Base-by-base conservation (phyloP, 1,284 basidiomycete genomes). In the Anthracocystis panici-leucophaei region DNA sequence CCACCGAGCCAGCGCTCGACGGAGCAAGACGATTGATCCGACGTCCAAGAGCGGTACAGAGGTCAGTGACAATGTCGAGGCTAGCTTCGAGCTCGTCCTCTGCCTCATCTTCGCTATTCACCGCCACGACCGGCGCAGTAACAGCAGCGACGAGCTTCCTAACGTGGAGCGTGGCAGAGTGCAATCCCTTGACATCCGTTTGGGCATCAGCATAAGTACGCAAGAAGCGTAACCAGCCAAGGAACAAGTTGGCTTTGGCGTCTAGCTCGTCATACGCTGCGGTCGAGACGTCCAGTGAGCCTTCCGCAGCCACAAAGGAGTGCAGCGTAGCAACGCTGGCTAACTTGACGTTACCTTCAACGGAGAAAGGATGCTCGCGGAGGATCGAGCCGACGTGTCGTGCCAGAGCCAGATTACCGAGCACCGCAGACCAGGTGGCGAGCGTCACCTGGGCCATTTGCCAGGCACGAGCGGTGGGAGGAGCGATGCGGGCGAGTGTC, bases 181-280 rank as follows among this genome's bases (percentile, higher is more conserved):
- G 59, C 31, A 74, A 23, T 2, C 46, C 40, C 10, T 23, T 42
- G 35, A 49, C n/a, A 18, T 48, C 45, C 11, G 62, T 55, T 0
- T 40, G 56, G 6, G 46, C 45, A n/a, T 59, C 50, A 14, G 72
- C 63, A 21, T 75, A 68, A 1, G 63, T 57, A 20, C 79, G 77
- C n/a, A 81, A 45, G 75, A 79, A 81, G 1, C 50, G 42, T 18
- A 81, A n/a, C 79, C 79, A 81, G 20, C 57, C 57, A 12, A 81
- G 64, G 50, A 76, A 65, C 5, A 79, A 52, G 25, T 56, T 62
- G 29, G 79, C 78, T 25, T 73, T 59, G 10, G 65, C 75, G 29
- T 81, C 79, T 14, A 71, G 41, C n/a, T 70, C 61, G 44, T 76
- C 72, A n/a, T 40, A 33, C 4, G 69, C 33, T 23, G 31, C 20